Evolutionary conservation across 495 filamentous ascomycete genomes (phyloP).

Genomic region (Penicillium antarcticum): DNA sequence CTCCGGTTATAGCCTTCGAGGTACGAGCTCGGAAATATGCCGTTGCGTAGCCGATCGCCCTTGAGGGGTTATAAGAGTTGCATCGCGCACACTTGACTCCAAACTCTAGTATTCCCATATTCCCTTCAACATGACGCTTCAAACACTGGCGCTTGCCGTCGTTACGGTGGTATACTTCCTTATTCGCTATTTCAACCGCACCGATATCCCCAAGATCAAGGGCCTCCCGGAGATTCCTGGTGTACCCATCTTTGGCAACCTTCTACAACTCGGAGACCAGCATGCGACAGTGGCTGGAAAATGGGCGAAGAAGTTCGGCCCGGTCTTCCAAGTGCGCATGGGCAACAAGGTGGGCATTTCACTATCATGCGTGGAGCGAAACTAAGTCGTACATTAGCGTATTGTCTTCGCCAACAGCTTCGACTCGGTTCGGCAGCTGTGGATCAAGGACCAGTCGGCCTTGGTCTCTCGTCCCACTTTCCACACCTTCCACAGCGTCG

Average conservation of each 20-base stretch:
- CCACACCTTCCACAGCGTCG: conserved; percentile 70
- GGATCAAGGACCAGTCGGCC: conserved; percentile 70
- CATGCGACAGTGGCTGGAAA: conserved; percentile 52
- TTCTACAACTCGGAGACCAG: conserved; percentile 54
- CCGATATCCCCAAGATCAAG: conserved; percentile 62
- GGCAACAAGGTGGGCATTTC: conserved; percentile 52
- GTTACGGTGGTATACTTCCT: conserved; percentile 47
- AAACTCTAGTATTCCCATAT: not conserved
- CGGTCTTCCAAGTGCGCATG: conserved; percentile 65
- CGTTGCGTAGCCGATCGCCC: not conserved
- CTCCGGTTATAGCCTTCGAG: not conserved
- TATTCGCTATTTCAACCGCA: conserved; percentile 52
- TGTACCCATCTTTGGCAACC: conserved; percentile 60
- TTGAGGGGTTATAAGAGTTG: conserved; percentile 2
- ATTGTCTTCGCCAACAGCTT: conserved; percentile 70
- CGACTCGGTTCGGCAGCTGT: conserved; percentile 63
- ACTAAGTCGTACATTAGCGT: conserved; percentile 32
- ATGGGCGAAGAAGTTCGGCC: conserved; percentile 61
- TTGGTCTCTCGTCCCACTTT: conserved; percentile 67
- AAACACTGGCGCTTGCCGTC: conserved; percentile 41
- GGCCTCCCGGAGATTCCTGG: conserved; percentile 61
- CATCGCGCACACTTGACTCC: not conserved
- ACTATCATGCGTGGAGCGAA: not conserved
- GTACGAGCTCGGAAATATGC: conserved; percentile 9
- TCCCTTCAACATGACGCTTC: conserved; percentile 32